Conservation (phyloP, 2,329 filamentous ascomycete species). For the Aspergillus candidus region DNA sequence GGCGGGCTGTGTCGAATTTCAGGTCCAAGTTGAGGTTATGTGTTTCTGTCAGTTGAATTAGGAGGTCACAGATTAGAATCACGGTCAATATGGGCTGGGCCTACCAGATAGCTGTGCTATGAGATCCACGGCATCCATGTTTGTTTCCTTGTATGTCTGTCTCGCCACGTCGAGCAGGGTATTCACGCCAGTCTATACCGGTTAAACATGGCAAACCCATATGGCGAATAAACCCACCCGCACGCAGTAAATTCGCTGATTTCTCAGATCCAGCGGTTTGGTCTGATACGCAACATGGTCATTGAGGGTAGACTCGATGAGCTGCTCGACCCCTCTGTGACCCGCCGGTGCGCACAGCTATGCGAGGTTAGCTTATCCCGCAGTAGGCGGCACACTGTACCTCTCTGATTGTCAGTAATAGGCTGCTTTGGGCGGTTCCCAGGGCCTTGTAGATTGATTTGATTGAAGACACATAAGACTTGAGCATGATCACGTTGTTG, state of each 20-base stretch:
- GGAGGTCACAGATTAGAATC: neutral
- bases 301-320: slow-evolving; percentile 69
- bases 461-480: slow-evolving; percentile 68
- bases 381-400: slow-evolving; percentile 24
- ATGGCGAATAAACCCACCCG: neutral
- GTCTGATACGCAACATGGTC: slow-evolving; percentile 72
- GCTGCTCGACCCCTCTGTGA: slow-evolving; percentile 53
- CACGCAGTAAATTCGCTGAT: slow-evolving; percentile 85
- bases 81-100: slow-evolving; percentile 7
- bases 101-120: slow-evolving; percentile 61
- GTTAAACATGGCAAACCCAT: slow-evolving; percentile 12
- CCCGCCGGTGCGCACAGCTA: slow-evolving; percentile 60
- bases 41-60: slow-evolving; percentile 42
- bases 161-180: slow-evolving; percentile 83
- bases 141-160: slow-evolving; percentile 84
- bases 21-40: slow-evolving; percentile 59
- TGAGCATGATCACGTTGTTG: slow-evolving; percentile 80
- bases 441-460: slow-evolving; percentile 63
- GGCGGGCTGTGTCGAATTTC: slow-evolving; percentile 69
- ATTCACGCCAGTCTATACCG: slow-evolving; percentile 64
- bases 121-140: slow-evolving; percentile 67
- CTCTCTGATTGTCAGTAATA: slow-evolving; percentile 63
- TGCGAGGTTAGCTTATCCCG: slow-evolving; percentile 6
- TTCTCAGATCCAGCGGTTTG: slow-evolving; percentile 75
- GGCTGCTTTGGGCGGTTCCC: slow-evolving; percentile 54